Evolutionary conservation across 352 stramenopile genomes (phyloP).

Genomic region (Globisporangium radiosum): DNA sequence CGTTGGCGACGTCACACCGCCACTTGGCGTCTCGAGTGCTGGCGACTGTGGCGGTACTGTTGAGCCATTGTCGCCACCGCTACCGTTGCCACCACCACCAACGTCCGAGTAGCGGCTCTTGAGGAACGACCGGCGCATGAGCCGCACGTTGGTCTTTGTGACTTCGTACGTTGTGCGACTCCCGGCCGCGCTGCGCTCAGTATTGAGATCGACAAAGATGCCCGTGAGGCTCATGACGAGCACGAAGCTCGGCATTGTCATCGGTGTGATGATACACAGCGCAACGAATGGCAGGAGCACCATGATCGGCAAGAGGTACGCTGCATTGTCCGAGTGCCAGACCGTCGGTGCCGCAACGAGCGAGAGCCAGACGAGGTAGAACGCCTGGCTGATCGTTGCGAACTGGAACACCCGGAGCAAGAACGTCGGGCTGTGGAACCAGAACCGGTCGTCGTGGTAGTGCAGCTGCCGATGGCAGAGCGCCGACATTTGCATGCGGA

Average conservation of each 20-base stretch:
- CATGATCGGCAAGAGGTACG: slow-evolving; percentile 54
- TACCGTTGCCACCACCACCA: slow-evolving; percentile 8
- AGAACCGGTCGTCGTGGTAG: slow-evolving; percentile 76
- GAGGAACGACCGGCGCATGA: slow-evolving; percentile 66
- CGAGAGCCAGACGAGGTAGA: slow-evolving; percentile 84
- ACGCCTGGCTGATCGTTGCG: slow-evolving; percentile 78
- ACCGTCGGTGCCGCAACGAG: slow-evolving; percentile 59
- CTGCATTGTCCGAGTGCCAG: slow-evolving; percentile 10
- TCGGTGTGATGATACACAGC: slow-evolving; percentile 72
- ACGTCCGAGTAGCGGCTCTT: slow-evolving; percentile 54
- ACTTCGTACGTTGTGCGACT: slow-evolving; percentile 25
- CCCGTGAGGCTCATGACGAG: slow-evolving; percentile 82
- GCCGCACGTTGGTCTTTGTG: slow-evolving; percentile 62
- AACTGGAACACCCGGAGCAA: slow-evolving; percentile 80
- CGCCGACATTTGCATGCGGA: slow-evolving; percentile 87
- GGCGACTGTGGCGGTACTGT: too few species aligned
- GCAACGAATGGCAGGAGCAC: slow-evolving; percentile 52
- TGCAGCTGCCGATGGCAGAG: slow-evolving; percentile 79
- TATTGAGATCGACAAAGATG: slow-evolving; percentile 82
- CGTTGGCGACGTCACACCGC: slow-evolving; percentile 22
- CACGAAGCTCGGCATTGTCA: slow-evolving; percentile 86
- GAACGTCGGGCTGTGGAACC: slow-evolving; percentile 70
- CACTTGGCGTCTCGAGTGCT: neutral
- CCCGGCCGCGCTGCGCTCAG: slow-evolving; percentile 3
- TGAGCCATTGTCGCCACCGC: too few species aligned